These are phyloP conservation scores for Phylloboletellus chloephorus DNA, from an alignment of 1,284 basidiomycete genomes.

Conservation along the genomic window DNA sequence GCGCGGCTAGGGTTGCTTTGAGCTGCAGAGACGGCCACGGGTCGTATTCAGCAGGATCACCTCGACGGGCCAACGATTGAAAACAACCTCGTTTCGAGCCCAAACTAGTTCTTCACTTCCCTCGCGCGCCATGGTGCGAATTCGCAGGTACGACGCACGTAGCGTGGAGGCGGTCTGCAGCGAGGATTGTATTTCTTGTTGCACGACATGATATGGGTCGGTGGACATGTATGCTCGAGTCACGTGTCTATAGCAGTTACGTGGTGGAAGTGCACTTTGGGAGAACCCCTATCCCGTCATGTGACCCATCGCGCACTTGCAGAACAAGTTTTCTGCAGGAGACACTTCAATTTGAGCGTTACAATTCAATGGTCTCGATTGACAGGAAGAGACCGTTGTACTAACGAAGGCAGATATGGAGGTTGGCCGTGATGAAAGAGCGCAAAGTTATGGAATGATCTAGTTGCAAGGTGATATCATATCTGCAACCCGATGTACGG, in stretches of 20 bases:
- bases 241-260: background rate
- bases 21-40: conserved; percentile 43
- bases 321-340: too few relatives aligned
- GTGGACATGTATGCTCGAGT: conserved; percentile 47
- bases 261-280: too few relatives aligned
- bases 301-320: too few relatives aligned
- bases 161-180: conserved; percentile 65
- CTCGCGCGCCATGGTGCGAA: conserved; percentile 60
- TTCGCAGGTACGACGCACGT: conserved; percentile 69
- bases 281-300: too few relatives aligned
- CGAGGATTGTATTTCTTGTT: conserved; percentile 69
- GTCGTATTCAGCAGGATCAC: background rate
- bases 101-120: conserved; percentile 71
- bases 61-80: background rate
- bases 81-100: conserved; percentile 65
- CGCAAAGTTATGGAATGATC: too few relatives aligned
- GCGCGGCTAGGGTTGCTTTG: conserved; percentile 63
- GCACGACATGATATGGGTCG: conserved; percentile 78
- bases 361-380: too few relatives aligned
- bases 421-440: too few relatives aligned
- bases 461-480: too few relatives aligned
- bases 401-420: too few relatives aligned
- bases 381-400: too few relatives aligned
- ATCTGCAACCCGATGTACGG: too few relatives aligned
- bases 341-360: too few relatives aligned